phyloP scores from a whole-genome alignment of 352 stramenopile species.

The Pythium dissimile region DNA sequence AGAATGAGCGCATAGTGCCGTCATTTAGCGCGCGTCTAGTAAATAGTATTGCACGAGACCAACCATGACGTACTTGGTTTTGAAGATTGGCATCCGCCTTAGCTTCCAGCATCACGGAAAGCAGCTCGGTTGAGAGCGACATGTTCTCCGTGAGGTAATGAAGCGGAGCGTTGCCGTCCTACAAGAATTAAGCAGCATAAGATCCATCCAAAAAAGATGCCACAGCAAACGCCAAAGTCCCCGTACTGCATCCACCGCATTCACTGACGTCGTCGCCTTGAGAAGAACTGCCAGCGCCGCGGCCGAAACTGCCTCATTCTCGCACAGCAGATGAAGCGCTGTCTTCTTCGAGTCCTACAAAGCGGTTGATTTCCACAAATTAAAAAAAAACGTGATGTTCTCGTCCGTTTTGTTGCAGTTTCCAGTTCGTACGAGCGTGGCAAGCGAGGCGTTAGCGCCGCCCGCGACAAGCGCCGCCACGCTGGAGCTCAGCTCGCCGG shows the following conservation, averaged over 20 bases:
- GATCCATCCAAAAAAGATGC: not conserved
- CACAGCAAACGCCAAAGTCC: not conserved
- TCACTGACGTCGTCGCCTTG: slow-evolving; percentile 33
- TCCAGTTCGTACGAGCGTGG: slow-evolving; percentile 25
- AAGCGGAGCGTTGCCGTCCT: slow-evolving; percentile 65
- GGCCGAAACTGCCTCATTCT: slow-evolving; percentile 51
- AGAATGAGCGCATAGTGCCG: too few species aligned
- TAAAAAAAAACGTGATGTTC: too few species aligned
- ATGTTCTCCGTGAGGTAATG: slow-evolving; percentile 63
- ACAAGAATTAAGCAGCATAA: not conserved
- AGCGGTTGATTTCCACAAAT: not conserved
- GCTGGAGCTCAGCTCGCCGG: slow-evolving; percentile 7
- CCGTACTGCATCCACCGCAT: slow-evolving; percentile 44
- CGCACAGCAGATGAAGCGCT: slow-evolving; percentile 39
- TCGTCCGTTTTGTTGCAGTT: not conserved
- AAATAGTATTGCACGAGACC: too few species aligned
- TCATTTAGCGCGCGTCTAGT: too few species aligned
- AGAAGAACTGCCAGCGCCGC: slow-evolving; percentile 40
- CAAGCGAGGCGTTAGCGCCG: slow-evolving; percentile 10
- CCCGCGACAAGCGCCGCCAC: slow-evolving; percentile 16
- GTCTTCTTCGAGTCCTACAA: slow-evolving; percentile 24
- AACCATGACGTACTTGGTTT: slow-evolving; percentile 57
- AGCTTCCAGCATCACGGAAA: slow-evolving; percentile 38
- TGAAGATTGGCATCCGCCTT: slow-evolving; percentile 55
- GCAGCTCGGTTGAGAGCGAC: slow-evolving; percentile 28